Conservation (phyloP, 129 eudicot genomes). For the Silybum marianum region DNA sequence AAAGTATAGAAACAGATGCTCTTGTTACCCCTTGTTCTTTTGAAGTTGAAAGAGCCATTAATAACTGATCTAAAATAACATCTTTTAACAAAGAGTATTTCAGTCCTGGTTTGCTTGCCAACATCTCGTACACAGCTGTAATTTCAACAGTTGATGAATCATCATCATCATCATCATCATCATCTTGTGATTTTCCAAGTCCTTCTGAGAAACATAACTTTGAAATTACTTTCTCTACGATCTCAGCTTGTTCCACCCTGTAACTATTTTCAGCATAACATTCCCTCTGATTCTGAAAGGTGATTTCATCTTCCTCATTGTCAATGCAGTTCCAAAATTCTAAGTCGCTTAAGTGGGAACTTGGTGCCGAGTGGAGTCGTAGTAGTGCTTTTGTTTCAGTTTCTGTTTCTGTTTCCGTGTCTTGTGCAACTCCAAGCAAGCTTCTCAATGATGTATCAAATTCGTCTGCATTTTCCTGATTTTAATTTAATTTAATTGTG, state of each 20-base stretch:
- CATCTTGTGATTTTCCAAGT: slow-evolving; percentile 45
- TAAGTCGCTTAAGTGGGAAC: slow-evolving; percentile 31
- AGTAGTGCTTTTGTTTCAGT: slow-evolving; percentile 28
- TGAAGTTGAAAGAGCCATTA: slow-evolving; percentile 71
- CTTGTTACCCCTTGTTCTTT: slow-evolving; percentile 65
- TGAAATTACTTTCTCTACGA: slow-evolving; percentile 67
- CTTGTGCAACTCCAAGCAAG: slow-evolving; percentile 27
- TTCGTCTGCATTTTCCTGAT: slow-evolving; percentile 49
- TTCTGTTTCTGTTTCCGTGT: slow-evolving; percentile 31
- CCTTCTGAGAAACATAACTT: slow-evolving; percentile 69
- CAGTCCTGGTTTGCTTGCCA: slow-evolving; percentile 59
- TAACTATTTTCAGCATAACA: slow-evolving; percentile 40
- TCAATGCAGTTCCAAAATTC: slow-evolving; percentile 39
- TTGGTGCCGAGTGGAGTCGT: slow-evolving; percentile 32
- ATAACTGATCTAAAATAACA: slow-evolving; percentile 65
- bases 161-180: slow-evolving; percentile 43
- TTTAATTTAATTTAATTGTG: slow-evolving; percentile 2
- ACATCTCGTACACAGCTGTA: slow-evolving; percentile 57
- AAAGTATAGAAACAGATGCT: slow-evolving; percentile 70
- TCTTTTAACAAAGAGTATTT: slow-evolving; percentile 73
- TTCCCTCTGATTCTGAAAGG: slow-evolving; percentile 26
- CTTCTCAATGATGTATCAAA: slow-evolving; percentile 32
- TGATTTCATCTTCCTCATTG: slow-evolving; percentile 21
- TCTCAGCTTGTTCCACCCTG: slow-evolving; percentile 50
- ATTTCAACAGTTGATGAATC: slow-evolving; percentile 52